Conservation (phyloP, 768 basidiomycete species). For the Lanmaoa rubissima region DNA sequence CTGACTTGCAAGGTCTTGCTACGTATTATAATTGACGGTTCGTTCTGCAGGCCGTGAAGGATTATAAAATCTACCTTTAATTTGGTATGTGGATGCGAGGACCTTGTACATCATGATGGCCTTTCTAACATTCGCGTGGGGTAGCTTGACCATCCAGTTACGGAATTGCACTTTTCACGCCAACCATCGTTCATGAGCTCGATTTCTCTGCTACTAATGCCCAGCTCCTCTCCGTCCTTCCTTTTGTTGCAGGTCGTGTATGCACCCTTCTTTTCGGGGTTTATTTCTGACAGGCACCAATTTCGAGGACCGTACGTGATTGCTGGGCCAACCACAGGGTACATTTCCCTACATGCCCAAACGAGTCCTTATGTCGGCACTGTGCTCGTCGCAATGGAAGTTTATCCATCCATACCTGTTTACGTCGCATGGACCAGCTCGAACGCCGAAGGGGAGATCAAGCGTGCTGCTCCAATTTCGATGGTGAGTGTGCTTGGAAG, state of each 20-base stretch:
- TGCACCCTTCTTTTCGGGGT: constrained; percentile 38
- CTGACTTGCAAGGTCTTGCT: constrained; percentile 41
- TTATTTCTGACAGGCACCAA: constrained; percentile 40
- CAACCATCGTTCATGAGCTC: constrained; percentile 28
- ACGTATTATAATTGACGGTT: constrained; percentile 43
- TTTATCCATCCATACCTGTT: constrained; percentile 45
- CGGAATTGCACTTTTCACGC: not conserved
- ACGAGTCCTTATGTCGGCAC: constrained; percentile 40
- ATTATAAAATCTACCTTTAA: constrained; percentile 39
- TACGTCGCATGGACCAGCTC: constrained; percentile 51
- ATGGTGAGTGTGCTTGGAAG: constrained; percentile 56
- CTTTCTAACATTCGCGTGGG: not conserved
- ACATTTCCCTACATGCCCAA: constrained; percentile 42
- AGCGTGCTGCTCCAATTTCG: constrained; percentile 48
- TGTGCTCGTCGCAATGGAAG: constrained; percentile 47
- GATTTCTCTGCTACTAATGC: constrained; percentile 50
- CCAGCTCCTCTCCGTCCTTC: constrained; percentile 46
- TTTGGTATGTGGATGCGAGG: constrained; percentile 24
- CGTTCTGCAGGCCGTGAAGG: constrained; percentile 46
- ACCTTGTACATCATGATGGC: too few relatives aligned
- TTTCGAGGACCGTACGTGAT: constrained; percentile 49
- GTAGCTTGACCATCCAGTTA: not conserved
- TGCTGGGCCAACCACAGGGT: constrained; percentile 43
- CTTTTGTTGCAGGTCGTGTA: constrained; percentile 43
- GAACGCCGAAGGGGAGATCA: constrained; percentile 54